phyloP scores from a whole-genome alignment of 2,329 filamentous ascomycete genomes.

The Botrytis fragariae region DNA sequence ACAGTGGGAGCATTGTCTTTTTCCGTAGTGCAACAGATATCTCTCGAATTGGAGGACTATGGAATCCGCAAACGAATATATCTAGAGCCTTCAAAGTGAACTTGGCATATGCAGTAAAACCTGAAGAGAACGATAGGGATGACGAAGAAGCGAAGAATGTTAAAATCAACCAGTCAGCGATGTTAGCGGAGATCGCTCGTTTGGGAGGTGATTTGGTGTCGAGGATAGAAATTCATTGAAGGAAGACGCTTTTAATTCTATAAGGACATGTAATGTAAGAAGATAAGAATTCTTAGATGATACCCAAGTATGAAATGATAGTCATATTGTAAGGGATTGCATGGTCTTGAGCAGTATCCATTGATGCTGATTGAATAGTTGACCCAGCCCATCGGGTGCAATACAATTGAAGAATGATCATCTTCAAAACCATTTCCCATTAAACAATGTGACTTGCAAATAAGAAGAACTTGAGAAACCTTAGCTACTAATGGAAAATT shows the following conservation, averaged over 20 bases:
- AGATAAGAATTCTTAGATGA: neutral
- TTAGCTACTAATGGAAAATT: neutral
- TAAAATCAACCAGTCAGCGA: conserved; percentile 63
- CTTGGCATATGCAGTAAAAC: conserved; percentile 63
- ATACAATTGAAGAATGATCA: neutral
- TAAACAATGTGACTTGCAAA: neutral
- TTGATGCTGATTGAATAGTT: neutral
- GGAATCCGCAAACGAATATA: conserved; percentile 53
- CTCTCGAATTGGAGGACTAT: conserved; percentile 60
- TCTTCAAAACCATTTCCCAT: neutral
- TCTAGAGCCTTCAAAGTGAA: conserved; percentile 65
- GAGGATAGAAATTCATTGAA: conserved; percentile 52
- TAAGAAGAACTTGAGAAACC: neutral
- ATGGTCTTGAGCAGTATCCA: neutral
- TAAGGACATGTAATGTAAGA: neutral
- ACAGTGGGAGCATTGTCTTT: conserved; percentile 70
- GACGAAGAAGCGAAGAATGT: conserved; percentile 49
- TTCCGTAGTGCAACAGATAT: conserved; percentile 66
- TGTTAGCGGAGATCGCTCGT: conserved; percentile 71
- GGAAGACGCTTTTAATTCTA: neutral
- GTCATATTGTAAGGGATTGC: neutral
- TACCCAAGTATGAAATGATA: conserved; percentile 8
- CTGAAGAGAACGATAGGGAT: conserved; percentile 28
- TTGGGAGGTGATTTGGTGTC: conserved; percentile 66
- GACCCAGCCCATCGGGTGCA: neutral